These are phyloP conservation scores for Lyophyllum atratum DNA, from an alignment of 768 basidiomycete genomes.

Conservation along the genomic window DNA sequence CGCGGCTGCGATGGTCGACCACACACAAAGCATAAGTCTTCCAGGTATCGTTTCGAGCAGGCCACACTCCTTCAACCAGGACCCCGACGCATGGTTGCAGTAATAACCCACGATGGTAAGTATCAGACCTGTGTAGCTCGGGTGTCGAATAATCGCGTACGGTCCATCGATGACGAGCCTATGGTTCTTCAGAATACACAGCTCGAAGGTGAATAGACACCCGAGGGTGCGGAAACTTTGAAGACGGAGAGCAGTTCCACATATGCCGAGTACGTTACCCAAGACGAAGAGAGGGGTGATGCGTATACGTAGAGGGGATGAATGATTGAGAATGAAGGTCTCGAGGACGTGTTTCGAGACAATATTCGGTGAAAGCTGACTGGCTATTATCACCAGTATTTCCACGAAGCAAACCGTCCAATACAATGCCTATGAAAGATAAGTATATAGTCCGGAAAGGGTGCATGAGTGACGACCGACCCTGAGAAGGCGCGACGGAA, in stretches of 20 bases:
- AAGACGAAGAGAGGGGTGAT: slow-evolving; percentile 30
- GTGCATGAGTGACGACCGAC: slow-evolving; percentile 15
- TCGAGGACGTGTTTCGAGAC: slow-evolving; percentile 21
- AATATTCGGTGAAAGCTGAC: slow-evolving; percentile 13
- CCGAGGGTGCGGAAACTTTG: slow-evolving; percentile 38
- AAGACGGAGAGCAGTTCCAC: slow-evolving; percentile 33
- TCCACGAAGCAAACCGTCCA: slow-evolving; percentile 28
- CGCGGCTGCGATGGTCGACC: slow-evolving; percentile 24
- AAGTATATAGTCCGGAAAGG: neutral
- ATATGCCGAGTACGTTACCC: slow-evolving; percentile 30
- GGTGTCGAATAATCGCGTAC: slow-evolving; percentile 40
- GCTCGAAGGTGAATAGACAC: slow-evolving; percentile 38
- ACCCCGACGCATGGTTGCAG: slow-evolving; percentile 27
- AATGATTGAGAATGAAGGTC: slow-evolving; percentile 13
- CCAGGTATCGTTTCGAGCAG: slow-evolving; percentile 21
- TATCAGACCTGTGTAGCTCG: slow-evolving; percentile 38
- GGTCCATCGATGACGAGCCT: slow-evolving; percentile 35
- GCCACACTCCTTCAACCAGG: slow-evolving; percentile 36
- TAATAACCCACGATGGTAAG: slow-evolving; percentile 28
- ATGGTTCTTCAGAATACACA: slow-evolving; percentile 34
- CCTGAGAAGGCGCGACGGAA: slow-evolving; percentile 28
- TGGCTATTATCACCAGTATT: slow-evolving; percentile 28
- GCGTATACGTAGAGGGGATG: slow-evolving; percentile 16
- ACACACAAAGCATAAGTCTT: slow-evolving; percentile 20
- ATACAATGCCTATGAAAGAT: slow-evolving; percentile 25